Conservation (phyloP, 73 alveolate genomes). For the Blepharisma stoltei region DNA sequence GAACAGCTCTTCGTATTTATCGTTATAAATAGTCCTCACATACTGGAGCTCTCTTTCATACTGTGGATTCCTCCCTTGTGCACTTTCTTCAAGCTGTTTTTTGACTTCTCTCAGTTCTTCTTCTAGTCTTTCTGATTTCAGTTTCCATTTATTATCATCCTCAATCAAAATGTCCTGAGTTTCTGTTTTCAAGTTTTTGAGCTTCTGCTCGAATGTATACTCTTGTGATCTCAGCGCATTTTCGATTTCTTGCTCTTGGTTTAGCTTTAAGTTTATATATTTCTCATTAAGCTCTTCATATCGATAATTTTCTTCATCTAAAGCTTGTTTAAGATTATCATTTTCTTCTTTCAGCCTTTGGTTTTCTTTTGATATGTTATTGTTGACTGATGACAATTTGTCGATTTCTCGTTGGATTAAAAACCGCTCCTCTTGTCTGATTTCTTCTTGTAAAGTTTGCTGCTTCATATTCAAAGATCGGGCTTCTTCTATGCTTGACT, state of each 20-base stretch:
- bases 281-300: background rate
- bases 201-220: background rate
- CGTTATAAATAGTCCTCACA: constrained; percentile 18
- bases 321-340: background rate
- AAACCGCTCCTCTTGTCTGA: background rate
- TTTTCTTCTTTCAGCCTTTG: background rate
- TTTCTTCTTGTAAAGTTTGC: background rate
- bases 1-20: constrained; percentile 21
- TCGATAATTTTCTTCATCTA: background rate
- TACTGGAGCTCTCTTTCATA: constrained; percentile 6
- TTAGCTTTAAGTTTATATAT: background rate
- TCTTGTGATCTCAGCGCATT: background rate
- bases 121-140: background rate
- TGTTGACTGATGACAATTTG: background rate
- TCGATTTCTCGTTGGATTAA: background rate
- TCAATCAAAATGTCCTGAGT: background rate
- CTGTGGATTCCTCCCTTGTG: background rate
- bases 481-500: background rate
- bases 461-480: no score
- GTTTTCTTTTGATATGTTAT: background rate
- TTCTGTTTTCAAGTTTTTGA: background rate
- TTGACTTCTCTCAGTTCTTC: background rate
- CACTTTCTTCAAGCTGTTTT: background rate
- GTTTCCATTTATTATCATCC: background rate
- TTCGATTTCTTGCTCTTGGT: background rate